Conservation (phyloP, 2,329 filamentous ascomycete genomes). For the Fusarium tjaetaba region DNA sequence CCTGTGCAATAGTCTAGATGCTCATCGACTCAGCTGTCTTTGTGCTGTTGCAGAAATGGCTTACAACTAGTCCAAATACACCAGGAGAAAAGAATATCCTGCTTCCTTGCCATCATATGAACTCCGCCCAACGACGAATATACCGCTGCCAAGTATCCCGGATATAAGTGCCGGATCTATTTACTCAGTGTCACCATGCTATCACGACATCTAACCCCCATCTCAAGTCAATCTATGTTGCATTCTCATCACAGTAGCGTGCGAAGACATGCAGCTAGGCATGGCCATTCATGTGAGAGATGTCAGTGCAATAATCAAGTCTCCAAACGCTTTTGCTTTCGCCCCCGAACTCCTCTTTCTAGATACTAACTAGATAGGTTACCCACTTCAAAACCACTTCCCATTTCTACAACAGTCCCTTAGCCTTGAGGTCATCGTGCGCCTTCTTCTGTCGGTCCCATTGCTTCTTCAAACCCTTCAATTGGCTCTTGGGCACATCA, state of each 20-base stretch:
- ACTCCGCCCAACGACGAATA: background rate
- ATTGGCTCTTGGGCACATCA: constrained; percentile 80
- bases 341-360: constrained; percentile 16
- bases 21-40: background rate
- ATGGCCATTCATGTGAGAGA: background rate
- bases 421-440: constrained; percentile 68
- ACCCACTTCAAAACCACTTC: constrained; percentile 6
- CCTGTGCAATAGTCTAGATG: background rate
- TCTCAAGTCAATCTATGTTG: background rate
- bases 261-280: background rate
- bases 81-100: background rate
- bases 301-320: background rate
- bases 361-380: constrained; percentile 25
- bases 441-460: constrained; percentile 92
- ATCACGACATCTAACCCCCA: constrained; percentile 11
- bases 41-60: background rate
- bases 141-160: background rate
- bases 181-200: constrained; percentile 1
- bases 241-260: background rate
- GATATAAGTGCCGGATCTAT: background rate
- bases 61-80: background rate
- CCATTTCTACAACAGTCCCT: constrained; percentile 43
- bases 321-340: constrained; percentile 26
- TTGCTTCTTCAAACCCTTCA: constrained; percentile 87
- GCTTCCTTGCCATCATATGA: background rate